Evolutionary conservation across 257 asterid genomes (phyloP), one percentile per base, ranked within the genome.

Genomic region (Solanum commersonii): DNA sequence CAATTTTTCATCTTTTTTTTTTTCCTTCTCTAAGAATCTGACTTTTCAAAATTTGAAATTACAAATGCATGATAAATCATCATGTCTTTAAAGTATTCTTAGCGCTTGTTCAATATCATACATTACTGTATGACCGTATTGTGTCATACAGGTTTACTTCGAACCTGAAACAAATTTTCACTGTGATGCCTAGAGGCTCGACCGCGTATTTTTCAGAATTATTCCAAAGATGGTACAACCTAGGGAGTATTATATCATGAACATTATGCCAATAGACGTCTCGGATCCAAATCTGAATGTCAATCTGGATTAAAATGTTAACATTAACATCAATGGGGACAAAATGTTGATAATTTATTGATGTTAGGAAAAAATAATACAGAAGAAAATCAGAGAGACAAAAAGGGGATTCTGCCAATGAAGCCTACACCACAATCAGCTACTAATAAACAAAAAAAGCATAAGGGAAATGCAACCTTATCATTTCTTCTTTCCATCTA

Each of bases 401-500:
- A 23, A 59, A 84, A 31, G 34, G 34, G 77, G 78, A 86, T 52
- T 74, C 40, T 76, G 68, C 77, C 87, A 67, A 23, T 88, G 88
- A 78, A 87, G 63, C 87, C 87, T 78, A 35, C 82, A 73, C 88
- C 87, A 82, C 34, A 25, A 72, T 85, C 33, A 65, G 85, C 85
- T 78, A 84, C 76, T 87, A 84, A 87, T 81, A 77, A 84, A 90
- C 87, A 91, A 93, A 86, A 86, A 56, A 65, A 82, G 87, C 86
- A 89, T 12, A 83, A 65, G 40, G 76, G 42, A 74, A 68, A 87
- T 34, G 27, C 86, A 34, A 56, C 86, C 20, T 70, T 25, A 31
- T 42, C 38, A 37, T 83, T 56, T 46, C 81, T 33, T 27, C 70
- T 29, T n/a, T n/a, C 81, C 68, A 70, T 16, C 67, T 63, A 86